These are phyloP conservation scores for Nannochloris sp. DNA, from an alignment of 139 green algal genomes.

Conservation along the genomic window DNA sequence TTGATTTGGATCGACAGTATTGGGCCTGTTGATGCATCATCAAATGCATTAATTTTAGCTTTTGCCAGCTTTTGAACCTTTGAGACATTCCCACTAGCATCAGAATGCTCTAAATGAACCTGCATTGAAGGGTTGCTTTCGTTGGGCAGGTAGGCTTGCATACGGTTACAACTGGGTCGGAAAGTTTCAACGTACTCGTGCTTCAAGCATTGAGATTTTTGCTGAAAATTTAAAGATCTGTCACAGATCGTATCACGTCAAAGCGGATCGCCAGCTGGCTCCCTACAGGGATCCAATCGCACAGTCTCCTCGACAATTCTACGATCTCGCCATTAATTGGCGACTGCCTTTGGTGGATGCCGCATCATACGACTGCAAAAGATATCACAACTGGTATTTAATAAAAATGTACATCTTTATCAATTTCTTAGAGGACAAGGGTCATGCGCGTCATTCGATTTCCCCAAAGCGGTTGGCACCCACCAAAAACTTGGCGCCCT, in stretches of 20 bases:
- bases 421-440: neutral
- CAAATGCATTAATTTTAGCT: slow-evolving; percentile 5
- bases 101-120: slow-evolving; percentile 2
- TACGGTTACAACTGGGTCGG: neutral
- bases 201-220: slow-evolving; percentile 1
- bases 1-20: slow-evolving; percentile 1
- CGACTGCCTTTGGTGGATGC: neutral
- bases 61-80: slow-evolving; percentile 3
- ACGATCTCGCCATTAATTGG: neutral
- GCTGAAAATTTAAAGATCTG: neutral
- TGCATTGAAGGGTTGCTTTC: neutral
- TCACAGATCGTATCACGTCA: neutral
- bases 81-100: slow-evolving; percentile 5
- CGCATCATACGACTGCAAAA: neutral
- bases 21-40: slow-evolving; percentile 1
- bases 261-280: neutral
- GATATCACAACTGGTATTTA: neutral
- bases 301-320: neutral
- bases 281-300: neutral
- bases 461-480: neutral
- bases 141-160: neutral
- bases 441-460: neutral
- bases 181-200: neutral
- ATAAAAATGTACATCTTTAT: neutral
- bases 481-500: too few species aligned